These are phyloP conservation scores for Pythium phragmiticola DNA, from an alignment of 352 stramenopile species.

Conservation along the genomic window DNA sequence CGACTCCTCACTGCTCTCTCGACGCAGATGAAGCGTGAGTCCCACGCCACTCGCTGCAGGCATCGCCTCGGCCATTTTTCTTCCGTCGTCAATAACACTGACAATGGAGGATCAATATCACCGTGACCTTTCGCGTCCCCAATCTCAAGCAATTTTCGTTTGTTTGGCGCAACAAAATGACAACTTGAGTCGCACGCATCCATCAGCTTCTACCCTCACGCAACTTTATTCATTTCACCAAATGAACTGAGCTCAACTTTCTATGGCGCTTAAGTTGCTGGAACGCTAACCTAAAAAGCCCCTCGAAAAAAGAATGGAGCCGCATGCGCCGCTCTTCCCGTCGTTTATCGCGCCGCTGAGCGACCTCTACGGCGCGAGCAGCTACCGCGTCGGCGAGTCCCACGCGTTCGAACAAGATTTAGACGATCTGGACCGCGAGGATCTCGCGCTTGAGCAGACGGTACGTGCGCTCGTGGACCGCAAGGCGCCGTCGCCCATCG, in stretches of 20 bases:
- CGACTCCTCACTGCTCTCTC: constrained; percentile 32
- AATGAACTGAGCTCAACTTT: constrained; percentile 13
- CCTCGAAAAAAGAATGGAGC: constrained; percentile 17
- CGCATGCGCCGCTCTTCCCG: constrained; percentile 30
- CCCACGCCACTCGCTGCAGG: not conserved
- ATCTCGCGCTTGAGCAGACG: constrained; percentile 49
- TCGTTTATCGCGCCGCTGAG: constrained; percentile 42
- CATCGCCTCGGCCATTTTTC: not conserved
- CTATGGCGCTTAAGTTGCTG: not conserved
- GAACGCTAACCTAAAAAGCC: not conserved
- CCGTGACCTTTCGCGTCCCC: not conserved
- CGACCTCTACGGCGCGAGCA: constrained; percentile 62
- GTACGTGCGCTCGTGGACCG: constrained; percentile 55
- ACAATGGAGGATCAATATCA: not conserved
- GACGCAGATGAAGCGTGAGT: constrained; percentile 15
- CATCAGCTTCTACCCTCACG: not conserved
- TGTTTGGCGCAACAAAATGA: not conserved
- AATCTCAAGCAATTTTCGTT: not conserved
- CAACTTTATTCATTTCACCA: not conserved
- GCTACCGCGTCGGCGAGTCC: constrained; percentile 45
- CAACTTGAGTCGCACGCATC: no score
- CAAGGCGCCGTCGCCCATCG: constrained; percentile 47
- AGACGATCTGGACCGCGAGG: constrained; percentile 57
- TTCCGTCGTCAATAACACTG: not conserved
- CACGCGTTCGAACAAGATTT: constrained; percentile 46